Base-by-base conservation (phyloP, 495 filamentous ascomycete genomes). In the Talaromyces ruber region DNA sequence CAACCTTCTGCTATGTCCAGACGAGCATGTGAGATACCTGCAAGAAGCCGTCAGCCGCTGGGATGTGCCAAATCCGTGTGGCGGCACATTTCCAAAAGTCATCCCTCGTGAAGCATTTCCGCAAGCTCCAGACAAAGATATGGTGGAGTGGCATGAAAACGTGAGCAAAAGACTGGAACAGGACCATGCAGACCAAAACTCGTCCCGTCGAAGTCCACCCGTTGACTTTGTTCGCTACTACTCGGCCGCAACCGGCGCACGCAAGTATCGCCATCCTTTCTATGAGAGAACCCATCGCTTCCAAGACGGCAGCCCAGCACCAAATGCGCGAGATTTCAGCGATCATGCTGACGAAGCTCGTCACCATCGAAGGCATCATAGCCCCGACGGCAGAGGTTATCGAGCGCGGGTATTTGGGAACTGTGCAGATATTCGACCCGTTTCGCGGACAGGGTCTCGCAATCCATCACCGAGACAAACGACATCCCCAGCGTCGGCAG, bases 1-100 rank as follows among this genome's bases (percentile, higher is more conserved):
- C 16, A 92, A 98, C 74, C 76, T 96, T 29, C 79, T 98, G 30
- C 82, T 98, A 12, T 90, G 88, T 59, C 94, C 95, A 2, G 87
- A 91, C 64, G 90, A 93, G 67, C 93, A 98, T 75, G 88, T 88
- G 2, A 84, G 85, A 1, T 93, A 91, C 65, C 70, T 98, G 7
- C 92, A 93, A 66, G 86, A 84, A 65, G 91, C 95, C 0, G 86
- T 96, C 9, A 80, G 76, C 34, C 77, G 88, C 45, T 96, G 91
- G 80, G 82, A 83, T 57, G 82, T 98, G 47, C 78, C 79, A 55
- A 81, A 93, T 69, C 88, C 91, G 0, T 82, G 85, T 47, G 89
- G 86, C 2, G 86, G 86, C 0, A 71, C 80, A n/a, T 95, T 98
- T 62, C 94, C 93, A 0, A 84, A 84, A 64, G 75, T 84, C 45